These are phyloP conservation scores for Sanghuangporus weigelae DNA, from an alignment of 1,284 basidiomycete genomes.

Conservation along the genomic window DNA sequence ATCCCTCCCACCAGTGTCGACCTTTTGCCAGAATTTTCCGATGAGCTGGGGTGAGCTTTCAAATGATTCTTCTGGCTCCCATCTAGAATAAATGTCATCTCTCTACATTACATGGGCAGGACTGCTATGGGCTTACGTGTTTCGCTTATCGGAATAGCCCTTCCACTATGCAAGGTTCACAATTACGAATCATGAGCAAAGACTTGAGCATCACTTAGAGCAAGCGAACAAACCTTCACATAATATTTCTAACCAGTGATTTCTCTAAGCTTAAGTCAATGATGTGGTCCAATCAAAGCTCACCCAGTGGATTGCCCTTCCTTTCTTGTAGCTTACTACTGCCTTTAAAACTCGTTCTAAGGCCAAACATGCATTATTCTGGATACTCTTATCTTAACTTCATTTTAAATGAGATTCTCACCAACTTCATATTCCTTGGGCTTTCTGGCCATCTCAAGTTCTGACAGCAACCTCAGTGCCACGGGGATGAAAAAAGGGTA, in stretches of 20 bases:
- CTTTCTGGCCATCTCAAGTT: conserved; percentile 23
- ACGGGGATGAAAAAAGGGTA: neutral
- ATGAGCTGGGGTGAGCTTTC: conserved; percentile 49
- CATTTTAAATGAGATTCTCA: conserved; percentile 29
- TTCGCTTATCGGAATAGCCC: conserved; percentile 50
- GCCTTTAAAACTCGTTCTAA: conserved; percentile 22
- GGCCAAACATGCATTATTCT: neutral
- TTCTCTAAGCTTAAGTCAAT: neutral
- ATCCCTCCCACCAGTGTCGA: conserved; percentile 47
- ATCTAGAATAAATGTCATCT: conserved; percentile 34
- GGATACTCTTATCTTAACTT: conserved; percentile 1
- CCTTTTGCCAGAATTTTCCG: conserved; percentile 54
- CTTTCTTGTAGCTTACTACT: conserved; percentile 28
- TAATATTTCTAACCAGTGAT: conserved; percentile 43
- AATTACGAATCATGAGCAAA: neutral
- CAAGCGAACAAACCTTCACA: conserved; percentile 44
- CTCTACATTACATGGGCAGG: neutral
- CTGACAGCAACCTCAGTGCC: neutral
- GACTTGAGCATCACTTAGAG: neutral
- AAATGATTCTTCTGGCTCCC: conserved; percentile 66
- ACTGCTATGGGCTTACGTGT: conserved; percentile 48
- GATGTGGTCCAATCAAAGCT: conserved; percentile 19
- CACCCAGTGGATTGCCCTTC: conserved; percentile 41
- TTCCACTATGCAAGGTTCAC: conserved; percentile 51
- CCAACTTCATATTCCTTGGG: conserved; percentile 62